Base-by-base conservation (phyloP, 331 rosid species). In the Acacia concinna region DNA sequence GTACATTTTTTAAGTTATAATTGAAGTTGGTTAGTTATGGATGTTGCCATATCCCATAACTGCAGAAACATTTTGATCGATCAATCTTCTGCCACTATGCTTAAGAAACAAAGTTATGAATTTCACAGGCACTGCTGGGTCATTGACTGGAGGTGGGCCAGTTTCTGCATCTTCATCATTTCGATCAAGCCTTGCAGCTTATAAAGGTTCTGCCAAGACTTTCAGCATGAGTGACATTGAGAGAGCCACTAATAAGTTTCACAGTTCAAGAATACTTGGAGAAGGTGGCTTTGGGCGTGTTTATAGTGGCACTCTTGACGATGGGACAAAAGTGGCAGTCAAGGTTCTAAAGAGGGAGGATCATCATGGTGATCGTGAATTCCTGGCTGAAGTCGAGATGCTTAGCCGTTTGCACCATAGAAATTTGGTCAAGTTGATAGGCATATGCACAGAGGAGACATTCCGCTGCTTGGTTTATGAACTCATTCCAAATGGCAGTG, bases 201-300 rank as follows among this genome's bases (percentile, higher is more conserved):
- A 87, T 83, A 85, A 88, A 35, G 98, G 91, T 57, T 86, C 96
- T 69, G 94, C 94, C 18, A 91, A 88, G 86, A 91, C 93, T 78
- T 93, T 90, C 84, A 90, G 89, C 68, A 79, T 84, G 27, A 81
- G 80, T 59, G 98, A 93, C 74, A 86, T 95, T 49, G 90, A 83
- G 84, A 90, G 69, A 85, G 97, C 96, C 63, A 95, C 99, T 35
- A 73, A 86, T 62, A 84, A 84, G 77, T 93, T 91, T 35, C 81
- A 91, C 57, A 77, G 75, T 80, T 86, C 94, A 70, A 91, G 89
- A 86, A 75, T 95, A 87, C 89, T 95, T 37, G 99, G 99, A 77
- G 99, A 95, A 87, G 99, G 99, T 23, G 98, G 99, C 83, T 95
- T 90, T 86, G 99, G 99, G 54, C 88, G 46, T 82, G 99, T 95